These are phyloP conservation scores for Dryas integrifolia DNA, from an alignment of 331 rosid species.

Conservation along the genomic window DNA sequence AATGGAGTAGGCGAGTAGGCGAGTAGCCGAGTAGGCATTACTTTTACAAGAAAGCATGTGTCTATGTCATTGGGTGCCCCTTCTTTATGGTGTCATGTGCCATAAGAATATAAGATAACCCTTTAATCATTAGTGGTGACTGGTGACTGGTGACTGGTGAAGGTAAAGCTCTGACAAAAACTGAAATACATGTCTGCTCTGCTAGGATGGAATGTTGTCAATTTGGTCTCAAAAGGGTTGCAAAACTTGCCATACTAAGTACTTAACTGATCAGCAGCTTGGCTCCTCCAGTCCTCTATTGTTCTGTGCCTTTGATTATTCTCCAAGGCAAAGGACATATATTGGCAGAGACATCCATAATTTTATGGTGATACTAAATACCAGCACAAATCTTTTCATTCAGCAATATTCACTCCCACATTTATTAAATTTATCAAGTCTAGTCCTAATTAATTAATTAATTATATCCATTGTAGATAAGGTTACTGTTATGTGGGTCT, in stretches of 20 bases:
- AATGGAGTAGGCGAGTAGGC: not conserved
- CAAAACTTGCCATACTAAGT: not conserved
- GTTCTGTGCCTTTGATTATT: conserved; percentile 20
- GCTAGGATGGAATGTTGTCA: conserved; percentile 17
- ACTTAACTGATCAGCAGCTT: not conserved
- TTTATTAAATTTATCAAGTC: too few relatives aligned
- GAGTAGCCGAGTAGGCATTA: not conserved
- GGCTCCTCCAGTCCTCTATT: not conserved
- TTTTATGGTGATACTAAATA: too few relatives aligned
- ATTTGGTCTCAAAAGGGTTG: conserved; percentile 13
- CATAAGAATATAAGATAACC: not conserved
- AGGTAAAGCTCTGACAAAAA: conserved; percentile 24
- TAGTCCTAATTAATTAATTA: too few relatives aligned
- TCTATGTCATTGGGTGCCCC: conserved; percentile 7
- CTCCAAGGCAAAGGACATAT: conserved; percentile 17
- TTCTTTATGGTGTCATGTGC: conserved; percentile 30
- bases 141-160: not conserved
- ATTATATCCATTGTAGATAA: too few relatives aligned
- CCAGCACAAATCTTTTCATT: too few relatives aligned
- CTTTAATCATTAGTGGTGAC: conserved; percentile 27
- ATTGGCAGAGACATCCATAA: not conserved
- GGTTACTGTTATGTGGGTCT: too few relatives aligned
- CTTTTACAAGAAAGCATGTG: conserved; percentile 23
- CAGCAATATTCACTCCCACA: too few relatives aligned
- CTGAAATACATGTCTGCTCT: conserved; percentile 1